These are phyloP conservation scores for Kwoniella pini DNA, from an alignment of 768 basidiomycete genomes.

Conservation along the genomic window DNA sequence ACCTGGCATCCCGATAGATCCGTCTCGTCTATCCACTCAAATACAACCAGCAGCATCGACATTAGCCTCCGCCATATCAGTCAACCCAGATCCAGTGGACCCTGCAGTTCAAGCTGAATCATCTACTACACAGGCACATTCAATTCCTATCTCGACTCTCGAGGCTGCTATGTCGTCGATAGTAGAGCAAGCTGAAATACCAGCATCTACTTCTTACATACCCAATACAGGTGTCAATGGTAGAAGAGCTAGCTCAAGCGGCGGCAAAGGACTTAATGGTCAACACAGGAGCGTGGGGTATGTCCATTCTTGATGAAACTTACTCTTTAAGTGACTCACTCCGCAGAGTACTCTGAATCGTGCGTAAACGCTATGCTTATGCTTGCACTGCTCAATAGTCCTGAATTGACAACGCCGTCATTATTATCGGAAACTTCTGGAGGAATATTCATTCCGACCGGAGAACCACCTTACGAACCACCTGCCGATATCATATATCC, in stretches of 20 bases:
- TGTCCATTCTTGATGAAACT: neutral
- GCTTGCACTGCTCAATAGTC: too few species aligned
- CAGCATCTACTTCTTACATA: neutral
- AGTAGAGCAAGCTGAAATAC: neutral
- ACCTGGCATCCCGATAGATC: neutral
- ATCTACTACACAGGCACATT: neutral
- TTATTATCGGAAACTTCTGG: conserved; percentile 8
- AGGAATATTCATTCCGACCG: conserved; percentile 7
- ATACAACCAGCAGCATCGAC: neutral
- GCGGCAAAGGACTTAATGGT: neutral
- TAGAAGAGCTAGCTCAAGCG: neutral
- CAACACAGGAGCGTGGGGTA: conserved; percentile 15
- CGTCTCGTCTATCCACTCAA: neutral
- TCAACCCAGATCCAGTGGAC: neutral
- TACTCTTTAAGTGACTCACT: neutral
- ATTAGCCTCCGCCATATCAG: neutral
- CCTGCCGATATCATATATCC: conserved; percentile 39
- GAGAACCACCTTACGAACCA: conserved; percentile 36
- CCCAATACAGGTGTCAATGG: conserved; percentile 10
- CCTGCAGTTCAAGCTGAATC: neutral
- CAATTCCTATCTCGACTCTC: neutral
- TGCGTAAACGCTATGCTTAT: too few species aligned
- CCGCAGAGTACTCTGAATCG: neutral
- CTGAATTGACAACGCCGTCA: conserved; percentile 4
- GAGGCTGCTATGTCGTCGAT: neutral